Evolutionary conservation across 768 basidiomycete species (phyloP).

Genomic region (Boletus rubescentipes): DNA sequence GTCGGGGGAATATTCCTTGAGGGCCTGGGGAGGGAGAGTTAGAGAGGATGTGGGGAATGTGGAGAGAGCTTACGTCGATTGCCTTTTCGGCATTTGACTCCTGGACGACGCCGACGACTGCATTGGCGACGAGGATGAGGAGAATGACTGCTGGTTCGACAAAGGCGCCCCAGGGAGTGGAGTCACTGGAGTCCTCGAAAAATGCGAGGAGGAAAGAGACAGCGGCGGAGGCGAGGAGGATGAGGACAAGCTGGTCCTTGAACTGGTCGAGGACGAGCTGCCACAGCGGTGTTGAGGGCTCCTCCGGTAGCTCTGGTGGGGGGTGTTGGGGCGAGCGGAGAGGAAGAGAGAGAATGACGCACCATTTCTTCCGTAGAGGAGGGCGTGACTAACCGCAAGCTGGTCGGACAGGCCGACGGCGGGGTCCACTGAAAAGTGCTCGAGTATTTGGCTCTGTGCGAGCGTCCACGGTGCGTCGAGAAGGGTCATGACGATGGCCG

Average conservation of each 20-base stretch:
- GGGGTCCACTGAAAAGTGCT: slow-evolving; percentile 68
- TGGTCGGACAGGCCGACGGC: slow-evolving; percentile 60
- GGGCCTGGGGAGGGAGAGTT: slow-evolving; percentile 53
- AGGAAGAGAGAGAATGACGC: slow-evolving; percentile 12
- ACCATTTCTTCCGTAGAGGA: slow-evolving; percentile 88
- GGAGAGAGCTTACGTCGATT: slow-evolving; percentile 75
- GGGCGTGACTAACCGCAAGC: slow-evolving; percentile 70
- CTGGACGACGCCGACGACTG: slow-evolving; percentile 96
- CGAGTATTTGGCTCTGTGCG: slow-evolving; percentile 64
- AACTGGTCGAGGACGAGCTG: slow-evolving; percentile 97
- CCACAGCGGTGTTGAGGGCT: slow-evolving; percentile 89
- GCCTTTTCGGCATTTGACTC: slow-evolving; percentile 96
- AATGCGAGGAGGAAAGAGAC: slow-evolving; percentile 92
- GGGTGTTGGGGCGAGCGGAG: neutral
- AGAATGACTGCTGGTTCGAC: slow-evolving; percentile 96
- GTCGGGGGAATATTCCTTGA: slow-evolving; percentile 97
- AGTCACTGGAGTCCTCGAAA: slow-evolving; percentile 72
- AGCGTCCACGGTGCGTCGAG: slow-evolving; percentile 83
- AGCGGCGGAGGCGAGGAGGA: slow-evolving; percentile 90
- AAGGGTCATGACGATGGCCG: slow-evolving; percentile 18
- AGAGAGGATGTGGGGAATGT: neutral
- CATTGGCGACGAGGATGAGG: slow-evolving; percentile 94
- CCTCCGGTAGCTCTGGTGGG: slow-evolving; percentile 84
- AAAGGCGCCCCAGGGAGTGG: slow-evolving; percentile 76
- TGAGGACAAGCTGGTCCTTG: slow-evolving; percentile 97